Conservation (phyloP, 108 stramenopile genomes). For the Stephanodiscus minutulus region DNA sequence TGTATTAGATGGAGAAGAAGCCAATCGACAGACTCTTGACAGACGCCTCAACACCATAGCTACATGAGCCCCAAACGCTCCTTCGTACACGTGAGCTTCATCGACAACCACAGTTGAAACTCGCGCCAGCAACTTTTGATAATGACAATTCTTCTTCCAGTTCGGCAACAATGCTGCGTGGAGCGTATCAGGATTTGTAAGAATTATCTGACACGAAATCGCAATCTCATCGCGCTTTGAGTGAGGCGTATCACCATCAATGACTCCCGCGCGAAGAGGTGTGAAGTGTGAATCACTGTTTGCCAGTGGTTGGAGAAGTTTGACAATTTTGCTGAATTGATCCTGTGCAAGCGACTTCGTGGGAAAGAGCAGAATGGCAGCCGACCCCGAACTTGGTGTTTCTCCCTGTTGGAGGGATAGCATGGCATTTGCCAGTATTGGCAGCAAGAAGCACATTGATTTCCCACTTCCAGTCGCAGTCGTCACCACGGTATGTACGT, state of each 20-base stretch:
- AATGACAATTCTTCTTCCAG: constrained; percentile 71
- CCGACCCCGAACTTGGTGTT: neutral
- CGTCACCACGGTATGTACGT: constrained; percentile 73
- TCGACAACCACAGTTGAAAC: constrained; percentile 90
- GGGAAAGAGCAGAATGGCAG: constrained; percentile 87
- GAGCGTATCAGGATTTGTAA: constrained; percentile 98
- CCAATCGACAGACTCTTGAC: constrained; percentile 64
- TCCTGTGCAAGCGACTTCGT: constrained; percentile 99
- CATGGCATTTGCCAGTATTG: constrained; percentile 71
- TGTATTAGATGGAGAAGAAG: constrained; percentile 25
- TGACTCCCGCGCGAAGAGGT: constrained; percentile 57
- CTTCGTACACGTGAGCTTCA: constrained; percentile 92
- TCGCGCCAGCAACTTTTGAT: constrained; percentile 58
- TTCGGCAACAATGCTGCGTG: constrained; percentile 92
- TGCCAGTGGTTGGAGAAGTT: constrained; percentile 42
- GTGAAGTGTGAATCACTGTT: constrained; percentile 2
- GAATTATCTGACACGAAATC: constrained; percentile 74
- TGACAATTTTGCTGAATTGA: constrained; percentile 80
- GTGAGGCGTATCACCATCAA: constrained; percentile 86
- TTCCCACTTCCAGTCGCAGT: constrained; percentile 93
- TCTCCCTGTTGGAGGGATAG: constrained; percentile 33
- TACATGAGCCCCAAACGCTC: constrained; percentile 96
- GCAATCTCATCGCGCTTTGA: constrained; percentile 66
- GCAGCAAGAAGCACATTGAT: constrained; percentile 81
- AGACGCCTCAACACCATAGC: constrained; percentile 89